phyloP scores from a whole-genome alignment of 768 basidiomycete genomes.

The Boletus tylopilopsis region DNA sequence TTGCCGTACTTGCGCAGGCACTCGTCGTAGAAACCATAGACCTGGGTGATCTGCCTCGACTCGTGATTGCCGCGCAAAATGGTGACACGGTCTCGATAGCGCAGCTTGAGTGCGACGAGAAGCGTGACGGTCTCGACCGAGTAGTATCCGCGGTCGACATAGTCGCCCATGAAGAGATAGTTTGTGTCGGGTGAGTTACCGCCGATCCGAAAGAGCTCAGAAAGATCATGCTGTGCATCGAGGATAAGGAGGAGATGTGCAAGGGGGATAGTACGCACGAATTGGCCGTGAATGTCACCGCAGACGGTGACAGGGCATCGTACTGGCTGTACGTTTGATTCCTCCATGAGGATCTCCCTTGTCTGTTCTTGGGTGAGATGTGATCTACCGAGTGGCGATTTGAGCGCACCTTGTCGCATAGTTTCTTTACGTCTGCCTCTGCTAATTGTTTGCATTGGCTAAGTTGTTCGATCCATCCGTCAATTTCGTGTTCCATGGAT shows the following conservation, averaged over 20 bases:
- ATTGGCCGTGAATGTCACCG: slow-evolving; percentile 99
- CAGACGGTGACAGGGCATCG: slow-evolving; percentile 99
- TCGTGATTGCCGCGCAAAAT: slow-evolving; percentile 99
- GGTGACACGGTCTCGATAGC: slow-evolving; percentile 97
- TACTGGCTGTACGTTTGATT: slow-evolving; percentile 98
- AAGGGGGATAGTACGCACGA: slow-evolving; percentile 62
- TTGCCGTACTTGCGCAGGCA: slow-evolving; percentile 99
- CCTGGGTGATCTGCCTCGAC: slow-evolving; percentile 98
- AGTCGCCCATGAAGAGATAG: slow-evolving; percentile 99
- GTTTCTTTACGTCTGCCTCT: slow-evolving; percentile 92
- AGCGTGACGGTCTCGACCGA: slow-evolving; percentile 98
- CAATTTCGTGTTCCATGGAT: slow-evolving; percentile 70
- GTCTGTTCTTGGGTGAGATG: slow-evolving; percentile 53
- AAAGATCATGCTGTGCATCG: slow-evolving; percentile 86
- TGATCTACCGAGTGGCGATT: slow-evolving; percentile 4
- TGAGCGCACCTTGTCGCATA: slow-evolving; percentile 90
- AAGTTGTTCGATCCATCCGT: slow-evolving; percentile 95
- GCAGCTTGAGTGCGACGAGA: slow-evolving; percentile 93
- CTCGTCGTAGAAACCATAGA: slow-evolving; percentile 99
- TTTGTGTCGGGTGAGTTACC: slow-evolving; percentile 99
- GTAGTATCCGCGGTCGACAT: slow-evolving; percentile 98
- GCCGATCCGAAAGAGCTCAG: slow-evolving; percentile 97
- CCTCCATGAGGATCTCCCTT: slow-evolving; percentile 97
- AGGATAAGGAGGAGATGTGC: background rate
- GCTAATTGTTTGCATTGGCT: slow-evolving; percentile 96